Evolutionary conservation across 2,329 filamentous ascomycete genomes (phyloP), one percentile per base, ranked within the genome.

Genomic region (Alternaria sp.): DNA sequence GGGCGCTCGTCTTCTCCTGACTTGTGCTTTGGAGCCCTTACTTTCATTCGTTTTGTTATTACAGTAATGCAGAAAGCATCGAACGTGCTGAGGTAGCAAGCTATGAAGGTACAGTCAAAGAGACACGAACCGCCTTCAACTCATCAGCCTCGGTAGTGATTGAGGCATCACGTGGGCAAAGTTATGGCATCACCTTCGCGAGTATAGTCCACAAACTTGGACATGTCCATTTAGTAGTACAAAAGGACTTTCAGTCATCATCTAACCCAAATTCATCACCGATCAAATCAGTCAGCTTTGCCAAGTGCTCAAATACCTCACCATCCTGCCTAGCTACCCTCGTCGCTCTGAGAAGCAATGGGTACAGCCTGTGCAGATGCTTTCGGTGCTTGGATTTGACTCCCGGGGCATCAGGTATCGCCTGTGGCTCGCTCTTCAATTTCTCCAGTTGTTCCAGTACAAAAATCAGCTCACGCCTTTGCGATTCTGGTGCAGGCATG

Each of bases 401-500:
- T 3, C 70, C 69, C 7, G 65, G 67, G 5, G 69, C 70, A 54
- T 83, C 79, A 1, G 90, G 88, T 26, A 95, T 91, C 0, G 91
- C 90, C 4, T 86, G 85, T 0, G 88, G 86, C 66, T 93, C 90
- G 55, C 90, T 91, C 55, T 85, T 82, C 60, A 98, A 81, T 18
- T 84, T 82, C 1, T 91, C 86, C 34, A 97, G 81, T 46, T 87
- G 82, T 49, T 82, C 80, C 18, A 98, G 81, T 24, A 94, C 84
- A 71, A 91, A 90, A 5, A 91, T 75, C 11, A 99, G 81, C 74
- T 97, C 95, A 63, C 87, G 89, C 43, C 92, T 86, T 72, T 97
- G 92, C 8, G 88, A 89, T 5, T 92, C 83, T 0, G 94, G 94
- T 75, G 95, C 92, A 5, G 95, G 95, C 88, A 96, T 95, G 51